Evolutionary conservation across 768 basidiomycete species (phyloP), one percentile per base, ranked within the genome.

Genomic region (Trametes meyenii): DNA sequence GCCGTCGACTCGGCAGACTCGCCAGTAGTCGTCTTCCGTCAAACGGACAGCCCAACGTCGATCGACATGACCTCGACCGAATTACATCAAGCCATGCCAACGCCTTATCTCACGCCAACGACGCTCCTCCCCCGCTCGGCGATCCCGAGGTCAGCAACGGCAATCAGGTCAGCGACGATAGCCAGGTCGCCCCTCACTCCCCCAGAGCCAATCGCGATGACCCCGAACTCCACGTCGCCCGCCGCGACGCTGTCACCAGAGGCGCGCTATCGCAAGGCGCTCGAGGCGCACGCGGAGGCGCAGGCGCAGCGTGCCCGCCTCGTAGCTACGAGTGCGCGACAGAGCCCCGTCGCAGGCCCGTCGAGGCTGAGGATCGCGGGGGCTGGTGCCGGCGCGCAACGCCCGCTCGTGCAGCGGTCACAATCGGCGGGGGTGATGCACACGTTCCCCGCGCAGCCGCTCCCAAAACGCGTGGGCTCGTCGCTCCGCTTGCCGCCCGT

Each of bases 231-330:
- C 13, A 61, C 52, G n/a, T 58, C 65, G n/a, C 61, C 64, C 24
- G 60, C 53, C 0, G 64, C 58, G 39, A 60, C 55, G 13, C 58
- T 61, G 19, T 56, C 56, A 5, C 58, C 64, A 1, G 50, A 59
- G 19, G 55, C 44, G 46, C 62, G 61, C 7, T 64, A 60, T 16
- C 63, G 64, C 35, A 67, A 63, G 53, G 53, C 55, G 36, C 56
- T 65, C 50, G 59, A 61, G 35, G 65, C 67, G 42, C 55, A 62
- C 39, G 61, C 63, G 2, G 61, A 61, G 19, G 59, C 62, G 8
- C 66, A 65, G 53, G 62, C 62, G n/a, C 60, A 56, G 19, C 67
- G 65, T 55, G 55, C 58, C 39, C 55, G 64, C 11, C 43, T 56
- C 50, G 19, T 19, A n/a, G 8, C 23, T 7, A 7, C 40, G 17